Evolutionary conservation across 441 rosid genomes (phyloP).

Genomic region (Manihot esculenta): DNA sequence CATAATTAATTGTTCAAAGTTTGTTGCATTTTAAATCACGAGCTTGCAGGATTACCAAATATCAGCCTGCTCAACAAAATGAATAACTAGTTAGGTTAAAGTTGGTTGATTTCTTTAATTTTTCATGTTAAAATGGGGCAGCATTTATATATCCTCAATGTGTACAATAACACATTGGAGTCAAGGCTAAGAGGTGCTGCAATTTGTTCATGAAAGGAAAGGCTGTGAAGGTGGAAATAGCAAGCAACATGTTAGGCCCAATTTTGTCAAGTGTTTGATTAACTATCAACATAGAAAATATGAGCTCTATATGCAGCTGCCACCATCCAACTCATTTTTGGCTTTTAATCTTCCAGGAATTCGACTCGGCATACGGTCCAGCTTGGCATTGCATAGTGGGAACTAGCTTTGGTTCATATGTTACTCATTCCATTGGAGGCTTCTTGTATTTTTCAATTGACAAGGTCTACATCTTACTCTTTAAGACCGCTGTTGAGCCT

Average conservation of each 20-base stretch:
- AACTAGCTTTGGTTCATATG: conserved; percentile 94
- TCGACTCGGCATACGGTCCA: conserved; percentile 83
- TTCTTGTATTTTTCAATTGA: conserved; percentile 92
- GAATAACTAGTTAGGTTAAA: background rate
- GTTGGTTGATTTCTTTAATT: too few relatives aligned
- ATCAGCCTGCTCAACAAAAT: background rate
- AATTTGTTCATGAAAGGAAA: too few relatives aligned
- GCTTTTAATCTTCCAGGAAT: conserved; percentile 56
- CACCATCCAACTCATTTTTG: background rate
- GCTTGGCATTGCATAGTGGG: conserved; percentile 99
- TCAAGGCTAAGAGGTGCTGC: too few relatives aligned
- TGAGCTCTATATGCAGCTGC: too few relatives aligned
- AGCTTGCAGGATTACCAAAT: background rate
- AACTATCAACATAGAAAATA: too few relatives aligned
- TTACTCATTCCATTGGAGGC: conserved; percentile 91
- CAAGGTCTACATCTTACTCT: conserved; percentile 87
- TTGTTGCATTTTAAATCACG: conserved; percentile 4
- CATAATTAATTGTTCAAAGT: background rate
- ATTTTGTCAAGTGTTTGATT: too few relatives aligned
- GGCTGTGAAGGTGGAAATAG: too few relatives aligned
- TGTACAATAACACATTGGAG: too few relatives aligned
- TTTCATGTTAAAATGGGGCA: background rate
- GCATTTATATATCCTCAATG: too few relatives aligned
- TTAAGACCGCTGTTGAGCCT: conserved; percentile 95
- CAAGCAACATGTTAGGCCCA: too few relatives aligned